Evolutionary conservation across 139 green algal genomes (phyloP).

Genomic region (Pseudopediastrum boryanum): DNA sequence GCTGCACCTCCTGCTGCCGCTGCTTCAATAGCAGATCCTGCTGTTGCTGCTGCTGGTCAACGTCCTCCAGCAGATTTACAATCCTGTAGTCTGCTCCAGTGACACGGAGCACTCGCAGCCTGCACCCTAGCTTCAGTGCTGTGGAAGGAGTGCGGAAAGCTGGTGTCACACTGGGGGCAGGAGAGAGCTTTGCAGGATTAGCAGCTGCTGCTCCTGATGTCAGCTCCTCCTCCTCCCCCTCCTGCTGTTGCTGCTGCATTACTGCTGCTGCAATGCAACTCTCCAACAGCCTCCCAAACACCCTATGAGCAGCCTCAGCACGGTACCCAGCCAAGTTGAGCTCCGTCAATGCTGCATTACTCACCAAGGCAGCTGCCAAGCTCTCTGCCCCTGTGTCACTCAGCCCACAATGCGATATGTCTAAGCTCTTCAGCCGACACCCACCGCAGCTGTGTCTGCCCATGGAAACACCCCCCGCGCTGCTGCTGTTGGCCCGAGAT

Average conservation of each 20-base stretch:
- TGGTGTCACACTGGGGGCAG: not conserved
- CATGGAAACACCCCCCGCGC: too few species aligned
- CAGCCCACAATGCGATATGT: not conserved
- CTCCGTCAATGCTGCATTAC: not conserved
- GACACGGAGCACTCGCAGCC: not conserved
- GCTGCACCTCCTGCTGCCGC: not conserved
- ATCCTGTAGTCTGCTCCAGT: not conserved
- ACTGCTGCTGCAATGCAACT: not conserved
- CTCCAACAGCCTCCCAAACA: not conserved
- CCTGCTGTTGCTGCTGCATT: not conserved
- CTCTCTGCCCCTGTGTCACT: not conserved
- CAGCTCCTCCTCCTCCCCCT: not conserved
- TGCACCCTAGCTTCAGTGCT: not conserved
- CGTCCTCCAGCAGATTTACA: not conserved
- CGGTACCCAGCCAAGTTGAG: not conserved
- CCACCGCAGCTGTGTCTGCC: not conserved
- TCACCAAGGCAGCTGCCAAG: not conserved
- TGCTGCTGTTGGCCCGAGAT: slow-evolving; percentile 19
- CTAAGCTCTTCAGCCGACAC: not conserved
- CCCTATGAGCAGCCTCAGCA: not conserved
- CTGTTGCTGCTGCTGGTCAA: not conserved
- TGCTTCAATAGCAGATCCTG: not conserved
- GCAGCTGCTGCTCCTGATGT: not conserved
- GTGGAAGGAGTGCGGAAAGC: not conserved
- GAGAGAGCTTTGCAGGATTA: not conserved